Evolutionary conservation across 1,284 basidiomycete genomes (phyloP), one percentile per base, ranked within the genome.

Genomic region (Inonotus hispidus): DNA sequence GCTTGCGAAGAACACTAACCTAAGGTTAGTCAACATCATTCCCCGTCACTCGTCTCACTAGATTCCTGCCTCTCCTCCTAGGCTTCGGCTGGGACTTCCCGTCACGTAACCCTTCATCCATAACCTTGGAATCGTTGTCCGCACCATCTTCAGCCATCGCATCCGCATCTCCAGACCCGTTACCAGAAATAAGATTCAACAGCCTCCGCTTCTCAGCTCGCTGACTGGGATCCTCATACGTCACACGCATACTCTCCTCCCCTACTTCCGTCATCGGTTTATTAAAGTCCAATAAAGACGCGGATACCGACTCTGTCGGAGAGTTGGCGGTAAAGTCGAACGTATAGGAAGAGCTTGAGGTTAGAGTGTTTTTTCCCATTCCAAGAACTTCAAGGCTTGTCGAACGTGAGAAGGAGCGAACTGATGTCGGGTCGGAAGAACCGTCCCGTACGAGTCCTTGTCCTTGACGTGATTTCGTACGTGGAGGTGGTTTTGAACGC

Each of bases 191-290:
- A 29, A 78, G 65, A 69, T 59, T 76, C 72, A 77, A 74, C 56
- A 84, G 68, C 66, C 79, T 74, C 64, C 75, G 73, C 70, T 78
- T 78, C 71, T 87, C 85, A 52, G 78, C 80, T 38, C 72, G 72
- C 72, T 88, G 82, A 19, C 71, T 78, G 0, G 85, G 84, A 69
- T 89, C 87, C 68, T 87, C 85, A 64, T 89, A 90, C 60, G 77
- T 79, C 23, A 89, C 83, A 11, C 78, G 74, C 70, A 81, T 68
- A 67, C 77, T 78, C 66, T 79, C 77, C 19, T 82, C 80, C 2
- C 63, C 50, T 14, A 23, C 45, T 25, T 16, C 41, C 3, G 63
- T 39, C 65, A 65, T 3, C 60, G 64, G 35, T 62, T 71, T 7
- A 69, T 60, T 46, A n/a, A 19, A 19, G 54, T 49, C 21, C 3